Evolutionary conservation across 495 filamentous ascomycete genomes (phyloP).

Genomic region (Annulohypoxylon bovei): DNA sequence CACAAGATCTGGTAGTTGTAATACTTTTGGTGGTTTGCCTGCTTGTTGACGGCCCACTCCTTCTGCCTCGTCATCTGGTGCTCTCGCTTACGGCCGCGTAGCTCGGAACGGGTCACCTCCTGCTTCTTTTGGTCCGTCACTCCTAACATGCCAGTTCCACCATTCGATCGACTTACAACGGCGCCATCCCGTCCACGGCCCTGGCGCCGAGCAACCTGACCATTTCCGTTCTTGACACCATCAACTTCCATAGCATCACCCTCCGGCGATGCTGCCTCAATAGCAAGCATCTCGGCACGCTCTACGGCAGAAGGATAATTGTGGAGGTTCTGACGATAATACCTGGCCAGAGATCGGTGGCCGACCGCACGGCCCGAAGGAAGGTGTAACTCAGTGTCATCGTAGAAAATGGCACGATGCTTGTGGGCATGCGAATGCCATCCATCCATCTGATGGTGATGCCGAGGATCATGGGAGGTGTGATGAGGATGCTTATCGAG

Average conservation of each 20-base stretch:
- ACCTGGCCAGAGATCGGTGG: conserved; percentile 83
- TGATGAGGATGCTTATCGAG: conserved; percentile 73
- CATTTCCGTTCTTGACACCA: conserved; percentile 42
- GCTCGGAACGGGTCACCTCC: conserved; percentile 70
- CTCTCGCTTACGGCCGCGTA: conserved; percentile 70
- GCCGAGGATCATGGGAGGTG: conserved; percentile 68
- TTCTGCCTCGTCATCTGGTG: conserved; percentile 55
- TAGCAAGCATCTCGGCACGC: conserved; percentile 65
- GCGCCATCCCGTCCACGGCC: conserved; percentile 64
- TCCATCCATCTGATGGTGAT: conserved; percentile 74
- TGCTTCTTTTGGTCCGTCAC: conserved; percentile 75
- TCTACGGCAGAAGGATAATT: conserved; percentile 78
- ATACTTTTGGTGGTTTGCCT: conserved; percentile 47
- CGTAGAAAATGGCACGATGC: conserved; percentile 78
- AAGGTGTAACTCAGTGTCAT: conserved; percentile 94
- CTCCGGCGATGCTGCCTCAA: conserved; percentile 55
- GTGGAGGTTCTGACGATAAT: conserved; percentile 93
- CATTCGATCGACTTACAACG: conserved; percentile 68
- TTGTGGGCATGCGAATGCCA: conserved; percentile 78
- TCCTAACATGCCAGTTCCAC: conserved; percentile 78
- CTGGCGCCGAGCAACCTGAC: conserved; percentile 50
- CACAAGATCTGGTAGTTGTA: conserved; percentile 47
- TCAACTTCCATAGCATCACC: conserved; percentile 48
- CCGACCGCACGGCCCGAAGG: conserved; percentile 90
- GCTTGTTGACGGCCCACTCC: conserved; percentile 43